Conservation (phyloP, 257 asterid species). For the Leptodermis oblonga region DNA sequence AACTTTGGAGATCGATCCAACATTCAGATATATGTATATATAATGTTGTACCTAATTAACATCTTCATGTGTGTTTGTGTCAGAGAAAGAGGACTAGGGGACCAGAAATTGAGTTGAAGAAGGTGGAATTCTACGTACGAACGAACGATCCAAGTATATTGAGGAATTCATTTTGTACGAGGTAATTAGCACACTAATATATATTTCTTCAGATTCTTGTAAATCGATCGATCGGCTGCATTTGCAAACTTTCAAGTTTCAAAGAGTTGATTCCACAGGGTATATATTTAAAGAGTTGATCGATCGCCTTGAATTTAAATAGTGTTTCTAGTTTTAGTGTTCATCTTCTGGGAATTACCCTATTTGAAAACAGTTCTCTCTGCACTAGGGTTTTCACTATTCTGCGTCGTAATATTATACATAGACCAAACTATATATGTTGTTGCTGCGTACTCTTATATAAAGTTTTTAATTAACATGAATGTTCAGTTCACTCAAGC, state of each 20-base stretch:
- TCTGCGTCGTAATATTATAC: no score
- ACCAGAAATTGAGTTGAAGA: background rate
- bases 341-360: background rate
- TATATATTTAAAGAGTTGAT: no score
- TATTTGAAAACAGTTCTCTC: background rate
- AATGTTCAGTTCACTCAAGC: no score
- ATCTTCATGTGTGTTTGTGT: background rate
- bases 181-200: no score
- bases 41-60: background rate
- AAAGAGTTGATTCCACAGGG: background rate
- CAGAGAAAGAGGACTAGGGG: background rate
- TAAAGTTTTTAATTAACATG: no score
- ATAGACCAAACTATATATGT: no score
- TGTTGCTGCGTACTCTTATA: no score
- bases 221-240: background rate
- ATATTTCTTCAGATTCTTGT: background rate
- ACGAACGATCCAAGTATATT: no score
- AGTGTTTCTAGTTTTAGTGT: background rate
- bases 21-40: background rate
- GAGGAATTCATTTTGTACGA: no score
- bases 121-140: background rate
- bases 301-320: background rate
- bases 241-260: background rate
- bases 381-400: constrained; percentile 5
- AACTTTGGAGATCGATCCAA: no score